A percentile compares a stretch with the other conserved stretches of the same genome.
phyloP scores from a whole-genome alignment of 1,139 yeast genomes.

The Arxiozyma telluris region DNA sequence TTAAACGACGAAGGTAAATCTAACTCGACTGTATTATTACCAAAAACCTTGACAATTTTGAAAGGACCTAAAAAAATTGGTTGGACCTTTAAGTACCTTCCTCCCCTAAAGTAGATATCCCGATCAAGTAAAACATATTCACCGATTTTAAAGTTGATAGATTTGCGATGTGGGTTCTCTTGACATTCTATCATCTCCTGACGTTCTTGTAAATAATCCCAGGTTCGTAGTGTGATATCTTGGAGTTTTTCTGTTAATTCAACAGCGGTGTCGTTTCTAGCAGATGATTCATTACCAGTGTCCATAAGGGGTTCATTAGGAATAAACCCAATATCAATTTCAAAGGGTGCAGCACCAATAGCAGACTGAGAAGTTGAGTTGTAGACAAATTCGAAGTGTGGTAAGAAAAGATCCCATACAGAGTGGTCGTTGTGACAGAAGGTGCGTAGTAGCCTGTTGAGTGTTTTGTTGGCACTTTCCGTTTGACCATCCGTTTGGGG shows the following conservation, averaged over 20 bases:
- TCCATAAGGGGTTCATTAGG: constrained; percentile 8
- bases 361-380: constrained; percentile 7
- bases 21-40: constrained; percentile 9
- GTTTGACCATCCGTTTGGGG: constrained; percentile 9
- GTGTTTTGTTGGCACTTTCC: constrained; percentile 15
- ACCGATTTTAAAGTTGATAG: constrained; percentile 94
- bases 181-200: constrained; percentile 5
- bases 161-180: constrained; percentile 52
- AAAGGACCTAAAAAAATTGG: constrained; percentile 11
- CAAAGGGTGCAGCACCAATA: constrained; percentile 7
- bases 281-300: not conserved
- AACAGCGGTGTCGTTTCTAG: not conserved
- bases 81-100: constrained; percentile 8
- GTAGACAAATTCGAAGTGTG: constrained; percentile 2
- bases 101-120: constrained; percentile 8
- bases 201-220: constrained; percentile 5
- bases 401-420: constrained; percentile 13
- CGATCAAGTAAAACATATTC: constrained; percentile 46
- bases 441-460: constrained; percentile 12
- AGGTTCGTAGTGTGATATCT: not conserved
- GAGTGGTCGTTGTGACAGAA: constrained; percentile 7
- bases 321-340: constrained; percentile 9
- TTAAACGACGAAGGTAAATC: constrained; percentile 6
- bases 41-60: constrained; percentile 6
- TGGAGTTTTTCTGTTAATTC: not conserved